Evolutionary conservation across 768 basidiomycete species (phyloP).

Genomic region (Auriscalpium microsporum): DNA sequence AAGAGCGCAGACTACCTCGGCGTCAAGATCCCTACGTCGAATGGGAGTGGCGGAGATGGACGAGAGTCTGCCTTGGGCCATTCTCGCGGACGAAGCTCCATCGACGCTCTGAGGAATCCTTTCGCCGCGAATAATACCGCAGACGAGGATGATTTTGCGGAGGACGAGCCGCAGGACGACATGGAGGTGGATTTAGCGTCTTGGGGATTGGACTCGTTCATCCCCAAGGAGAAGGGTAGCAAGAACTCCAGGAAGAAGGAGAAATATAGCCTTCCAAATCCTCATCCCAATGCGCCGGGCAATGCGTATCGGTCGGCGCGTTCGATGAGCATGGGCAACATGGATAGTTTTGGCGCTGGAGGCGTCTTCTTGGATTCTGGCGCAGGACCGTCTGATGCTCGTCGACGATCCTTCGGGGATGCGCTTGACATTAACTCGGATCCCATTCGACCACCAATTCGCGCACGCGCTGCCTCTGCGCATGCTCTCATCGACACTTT

Average conservation of each 20-base stretch:
- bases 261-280: conserved; percentile 37
- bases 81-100: conserved; percentile 46
- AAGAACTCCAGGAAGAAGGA: conserved; percentile 26
- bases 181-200: conserved; percentile 75
- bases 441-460: conserved; percentile 28
- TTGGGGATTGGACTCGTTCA: conserved; percentile 76
- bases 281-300: conserved; percentile 25
- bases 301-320: conserved; percentile 25
- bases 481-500: conserved; percentile 39
- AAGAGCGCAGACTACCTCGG: conserved; percentile 57
- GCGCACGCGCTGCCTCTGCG: conserved; percentile 43
- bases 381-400: conserved; percentile 24
- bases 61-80: conserved; percentile 40
- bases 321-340: conserved; percentile 59
- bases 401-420: conserved; percentile 51
- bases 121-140: conserved; percentile 58
- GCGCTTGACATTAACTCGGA: conserved; percentile 47
- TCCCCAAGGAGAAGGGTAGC: conserved; percentile 56
- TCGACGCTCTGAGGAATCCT: conserved; percentile 63
- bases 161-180: conserved; percentile 41
- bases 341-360: conserved; percentile 44
- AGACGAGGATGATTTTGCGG: conserved; percentile 42
- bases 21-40: conserved; percentile 57
- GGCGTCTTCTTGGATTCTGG: conserved; percentile 38
- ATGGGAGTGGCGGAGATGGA: conserved; percentile 18